Evolutionary conservation across 148 eudicot species (phyloP), one percentile per base, ranked within the genome.

Genomic region (Simmondsia chinensis): DNA sequence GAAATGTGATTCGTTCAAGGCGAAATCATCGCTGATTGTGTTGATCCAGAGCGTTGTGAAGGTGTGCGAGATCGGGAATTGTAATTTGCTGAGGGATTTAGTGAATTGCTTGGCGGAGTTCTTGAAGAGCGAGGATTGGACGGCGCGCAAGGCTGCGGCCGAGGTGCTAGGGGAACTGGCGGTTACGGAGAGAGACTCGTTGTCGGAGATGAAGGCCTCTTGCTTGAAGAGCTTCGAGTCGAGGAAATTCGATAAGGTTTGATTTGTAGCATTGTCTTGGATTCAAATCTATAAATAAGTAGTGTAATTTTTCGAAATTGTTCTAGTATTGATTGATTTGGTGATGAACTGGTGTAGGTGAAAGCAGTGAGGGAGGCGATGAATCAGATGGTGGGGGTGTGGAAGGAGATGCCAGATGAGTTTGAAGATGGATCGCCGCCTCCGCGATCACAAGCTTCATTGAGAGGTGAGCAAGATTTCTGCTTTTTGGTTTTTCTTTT

Each of bases 281-380:
- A n/a, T n/a, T n/a, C n/a, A n/a, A n/a, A n/a, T n/a, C n/a, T n/a
- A n/a, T n/a, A n/a, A n/a, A n/a, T n/a, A n/a, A n/a, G n/a, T n/a
- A n/a, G n/a, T n/a, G n/a, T n/a, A n/a, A n/a, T n/a, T n/a, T n/a
- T n/a, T n/a, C n/a, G n/a, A n/a, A n/a, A n/a, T n/a, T n/a, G 14
- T 8, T 12, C 14, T 49, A 46, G 4, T 46, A 46, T 52, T 30
- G 31, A 18, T 16, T 46, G 20, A 34, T 54, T 48, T n/a, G 53
- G 40, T 6, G 23, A 24, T 14, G 48, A 16, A n/a, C 25, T n/a
- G n/a, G 3, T 58, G 58, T 18, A 89, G 97, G 97, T 89, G 58
- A 89, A 89, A 72, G 80, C 62, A 11, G 84, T 70, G 30, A 73
- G 97, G 64, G 97, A 89, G 59, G 77, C 91, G 9, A 80, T 89